Evolutionary conservation across 2,329 filamentous ascomycete species (phyloP), one percentile per base, ranked within the genome.

Genomic region (Cordyceps farinosa): DNA sequence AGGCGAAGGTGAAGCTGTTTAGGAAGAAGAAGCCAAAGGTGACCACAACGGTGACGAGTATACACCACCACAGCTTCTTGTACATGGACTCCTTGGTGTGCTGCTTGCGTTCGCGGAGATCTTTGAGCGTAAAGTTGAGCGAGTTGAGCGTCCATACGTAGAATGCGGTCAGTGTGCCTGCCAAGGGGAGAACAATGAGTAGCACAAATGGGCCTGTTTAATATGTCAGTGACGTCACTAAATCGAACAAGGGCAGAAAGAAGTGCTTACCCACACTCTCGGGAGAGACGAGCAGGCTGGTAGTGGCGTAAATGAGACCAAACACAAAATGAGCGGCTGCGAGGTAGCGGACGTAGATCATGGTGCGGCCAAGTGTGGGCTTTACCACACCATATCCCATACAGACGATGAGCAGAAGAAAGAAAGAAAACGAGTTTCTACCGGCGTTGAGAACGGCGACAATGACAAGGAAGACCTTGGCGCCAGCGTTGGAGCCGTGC

Each of bases 351-450:
- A 97, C 93, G 70, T 91, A 94, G 68, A 94, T 87, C 95, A 99
- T 99, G 13, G 92, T 93, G 71, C 89, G 90, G 64, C 95, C 95
- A 5, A 99, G 84, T 2, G 90, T 92, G 2, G 89, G 90, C 78
- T 98, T 98, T 68, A 99, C 96, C 30, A 99, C 96, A 69, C 95
- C 95, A 71, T 99, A 99, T 38, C 95, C 95, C 95, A 99, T 99
- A 76, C 95, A 99, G 38, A 99, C 95, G 69, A 99, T 98, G 60
- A 99, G 87, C 9, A 99, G 84, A 56, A 99, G 82, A 82, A 99
- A 99, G 82, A 99, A 99, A 0, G 94, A 97, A 75, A 99, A 98
- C 0, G 94, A 97, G 77, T 98, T 99, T 67, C 95, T 86, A 62
- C 89, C 93, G 5, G 95, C 95, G 73, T 97, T 98, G 51, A 99